phyloP scores from a whole-genome alignment of 2,329 filamentous ascomycete species.

The Fusarium cicatricum region DNA sequence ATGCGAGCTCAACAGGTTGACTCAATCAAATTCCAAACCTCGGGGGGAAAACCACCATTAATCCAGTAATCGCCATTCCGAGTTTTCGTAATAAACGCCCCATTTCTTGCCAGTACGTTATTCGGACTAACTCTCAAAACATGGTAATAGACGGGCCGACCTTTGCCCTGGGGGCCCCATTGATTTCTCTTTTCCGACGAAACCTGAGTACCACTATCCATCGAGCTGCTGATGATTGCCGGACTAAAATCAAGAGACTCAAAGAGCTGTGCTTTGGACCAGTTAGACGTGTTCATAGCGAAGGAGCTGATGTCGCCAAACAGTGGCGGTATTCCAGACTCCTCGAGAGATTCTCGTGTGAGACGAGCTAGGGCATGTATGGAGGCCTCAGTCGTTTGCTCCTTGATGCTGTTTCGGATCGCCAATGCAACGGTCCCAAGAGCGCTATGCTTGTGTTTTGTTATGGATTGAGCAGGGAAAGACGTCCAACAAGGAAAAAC shows the following conservation, averaged over 20 bases:
- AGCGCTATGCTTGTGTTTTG: background rate
- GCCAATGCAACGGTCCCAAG: conserved; percentile 5
- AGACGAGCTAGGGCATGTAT: conserved; percentile 11
- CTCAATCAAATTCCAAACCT: conserved; percentile 18
- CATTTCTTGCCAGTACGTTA: conserved; percentile 11
- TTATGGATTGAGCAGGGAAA: background rate
- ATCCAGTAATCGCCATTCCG: conserved; percentile 13
- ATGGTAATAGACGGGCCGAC: conserved; percentile 16
- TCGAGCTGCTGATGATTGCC: background rate
- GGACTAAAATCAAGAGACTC: background rate
- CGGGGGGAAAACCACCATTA: background rate
- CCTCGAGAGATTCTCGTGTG: background rate
- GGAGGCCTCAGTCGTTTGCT: conserved; percentile 5
- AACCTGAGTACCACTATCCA: background rate
- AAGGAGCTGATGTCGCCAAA: conserved; percentile 11
- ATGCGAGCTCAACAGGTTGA: background rate
- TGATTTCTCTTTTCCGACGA: background rate
- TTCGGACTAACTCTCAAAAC: conserved; percentile 2
- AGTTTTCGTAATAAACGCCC: background rate
- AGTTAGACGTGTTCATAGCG: background rate
- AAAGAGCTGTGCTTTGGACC: background rate
- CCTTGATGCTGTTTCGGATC: background rate
- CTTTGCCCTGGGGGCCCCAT: background rate
- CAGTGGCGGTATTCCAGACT: conserved; percentile 6
- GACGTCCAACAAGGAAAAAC: conserved; percentile 3